Conservation (phyloP, 352 stramenopile species). For the Pythium volutum region DNA sequence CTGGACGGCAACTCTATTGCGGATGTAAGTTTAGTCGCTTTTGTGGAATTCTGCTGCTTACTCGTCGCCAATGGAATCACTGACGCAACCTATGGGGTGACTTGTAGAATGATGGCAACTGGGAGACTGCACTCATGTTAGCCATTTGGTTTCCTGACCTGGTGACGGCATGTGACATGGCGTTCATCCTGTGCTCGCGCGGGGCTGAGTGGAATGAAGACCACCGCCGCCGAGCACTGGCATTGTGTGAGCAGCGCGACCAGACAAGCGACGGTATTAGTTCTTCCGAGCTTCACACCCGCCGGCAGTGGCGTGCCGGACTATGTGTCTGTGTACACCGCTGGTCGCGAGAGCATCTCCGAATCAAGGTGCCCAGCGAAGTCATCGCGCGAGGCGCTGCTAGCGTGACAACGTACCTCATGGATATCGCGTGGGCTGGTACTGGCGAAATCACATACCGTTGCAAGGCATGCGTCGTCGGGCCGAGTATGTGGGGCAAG, state of each 20-base stretch:
- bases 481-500: no score
- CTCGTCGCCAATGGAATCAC: no score
- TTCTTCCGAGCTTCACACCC: neutral
- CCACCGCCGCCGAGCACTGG: neutral
- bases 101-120: neutral
- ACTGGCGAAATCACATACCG: no score
- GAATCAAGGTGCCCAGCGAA: neutral
- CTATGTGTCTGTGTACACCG: neutral
- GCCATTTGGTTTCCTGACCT: neutral
- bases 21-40: neutral
- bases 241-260: neutral
- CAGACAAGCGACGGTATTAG: neutral
- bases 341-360: neutral
- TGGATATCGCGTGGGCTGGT: no score
- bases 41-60: no score
- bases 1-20: neutral
- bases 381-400: neutral
- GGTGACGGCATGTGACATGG: neutral
- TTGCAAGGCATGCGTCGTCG: no score
- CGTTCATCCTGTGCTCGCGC: neutral
- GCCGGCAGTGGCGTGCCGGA: neutral
- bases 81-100: no score
- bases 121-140: neutral
- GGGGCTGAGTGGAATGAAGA: neutral
- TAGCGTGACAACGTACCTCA: neutral